Percentiles rank a stretch among this genome's conserved stretches.
Evolutionary conservation across 2,329 filamentous ascomycete species (phyloP).

Genomic region (Fusarium siculi): DNA sequence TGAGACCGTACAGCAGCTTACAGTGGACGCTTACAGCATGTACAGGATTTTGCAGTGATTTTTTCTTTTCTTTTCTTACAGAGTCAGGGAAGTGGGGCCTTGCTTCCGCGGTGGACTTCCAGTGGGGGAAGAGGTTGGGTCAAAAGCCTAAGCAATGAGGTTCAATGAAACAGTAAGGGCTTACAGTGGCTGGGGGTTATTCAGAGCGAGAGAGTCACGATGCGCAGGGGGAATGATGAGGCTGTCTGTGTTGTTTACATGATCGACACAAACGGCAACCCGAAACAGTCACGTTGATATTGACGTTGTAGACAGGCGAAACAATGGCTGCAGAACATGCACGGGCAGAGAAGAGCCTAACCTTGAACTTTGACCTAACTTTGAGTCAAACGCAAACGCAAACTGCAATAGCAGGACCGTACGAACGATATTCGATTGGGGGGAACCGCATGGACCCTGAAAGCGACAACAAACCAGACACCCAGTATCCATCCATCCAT

Average conservation of each 20-base stretch:
- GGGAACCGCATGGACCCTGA: conserved; percentile 26
- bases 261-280: conserved; percentile 18
- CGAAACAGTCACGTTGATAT: conserved; percentile 13
- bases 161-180: conserved; percentile 11
- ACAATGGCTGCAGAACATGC: conserved; percentile 1
- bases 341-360: not conserved
- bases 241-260: conserved; percentile 9
- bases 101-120: not conserved
- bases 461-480: conserved; percentile 1
- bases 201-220: conserved; percentile 11
- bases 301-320: not conserved
- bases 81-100: conserved; percentile 25
- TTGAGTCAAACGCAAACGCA: conserved; percentile 6
- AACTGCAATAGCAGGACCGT: not conserved
- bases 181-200: conserved; percentile 15
- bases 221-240: conserved; percentile 24
- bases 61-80: not conserved
- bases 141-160: not conserved
- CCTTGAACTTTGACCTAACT: not conserved
- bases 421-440: conserved; percentile 22
- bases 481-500: not conserved
- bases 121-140: conserved; percentile 11
- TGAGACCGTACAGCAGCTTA: conserved; percentile 16
- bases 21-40: conserved; percentile 25
- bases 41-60: not conserved